Evolutionary conservation across 1,284 basidiomycete genomes (phyloP).

Genomic region (Phellopilus nigrolimitatus): DNA sequence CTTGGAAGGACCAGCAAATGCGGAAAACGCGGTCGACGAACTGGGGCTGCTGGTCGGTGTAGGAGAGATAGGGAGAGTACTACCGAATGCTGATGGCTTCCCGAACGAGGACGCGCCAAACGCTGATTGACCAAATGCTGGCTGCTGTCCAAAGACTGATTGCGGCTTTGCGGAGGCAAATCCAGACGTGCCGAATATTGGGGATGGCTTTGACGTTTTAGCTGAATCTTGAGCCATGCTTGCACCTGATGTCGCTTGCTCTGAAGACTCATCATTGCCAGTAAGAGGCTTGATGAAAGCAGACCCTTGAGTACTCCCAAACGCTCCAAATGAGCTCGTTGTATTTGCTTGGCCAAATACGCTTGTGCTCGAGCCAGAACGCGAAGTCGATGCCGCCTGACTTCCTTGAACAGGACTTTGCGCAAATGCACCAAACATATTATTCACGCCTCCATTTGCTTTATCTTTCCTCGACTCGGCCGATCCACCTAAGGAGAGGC

Average conservation of each 20-base stretch:
- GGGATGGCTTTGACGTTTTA: constrained; percentile 25
- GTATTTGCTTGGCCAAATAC: constrained; percentile 4
- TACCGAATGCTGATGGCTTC: constrained; percentile 25
- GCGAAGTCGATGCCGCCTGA: constrained; percentile 21
- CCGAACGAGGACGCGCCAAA: constrained; percentile 26
- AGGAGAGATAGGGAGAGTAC: constrained; percentile 19
- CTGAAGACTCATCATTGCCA: constrained; percentile 37
- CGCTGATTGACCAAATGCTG: constrained; percentile 33
- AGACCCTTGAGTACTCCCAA: constrained; percentile 19
- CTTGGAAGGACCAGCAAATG: constrained; percentile 20
- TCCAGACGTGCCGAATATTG: constrained; percentile 25
- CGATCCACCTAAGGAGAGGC: constrained; percentile 13
- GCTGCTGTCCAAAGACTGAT: constrained; percentile 32
- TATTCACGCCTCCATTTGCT: constrained; percentile 12
- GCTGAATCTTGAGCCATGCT: constrained; percentile 13
- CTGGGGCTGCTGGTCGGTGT: constrained; percentile 7
- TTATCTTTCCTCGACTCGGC: not conserved
- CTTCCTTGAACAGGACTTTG: constrained; percentile 9
- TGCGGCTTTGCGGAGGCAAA: constrained; percentile 23
- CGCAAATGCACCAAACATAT: constrained; percentile 33
- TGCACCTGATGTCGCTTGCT: constrained; percentile 2
- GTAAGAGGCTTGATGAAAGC: constrained; percentile 34
- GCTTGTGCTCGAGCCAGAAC: constrained; percentile 25
- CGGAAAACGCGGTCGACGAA: constrained; percentile 9
- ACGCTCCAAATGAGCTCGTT: constrained; percentile 12